phyloP scores from a whole-genome alignment of 768 basidiomycete genomes.

The Lentinula sp. region DNA sequence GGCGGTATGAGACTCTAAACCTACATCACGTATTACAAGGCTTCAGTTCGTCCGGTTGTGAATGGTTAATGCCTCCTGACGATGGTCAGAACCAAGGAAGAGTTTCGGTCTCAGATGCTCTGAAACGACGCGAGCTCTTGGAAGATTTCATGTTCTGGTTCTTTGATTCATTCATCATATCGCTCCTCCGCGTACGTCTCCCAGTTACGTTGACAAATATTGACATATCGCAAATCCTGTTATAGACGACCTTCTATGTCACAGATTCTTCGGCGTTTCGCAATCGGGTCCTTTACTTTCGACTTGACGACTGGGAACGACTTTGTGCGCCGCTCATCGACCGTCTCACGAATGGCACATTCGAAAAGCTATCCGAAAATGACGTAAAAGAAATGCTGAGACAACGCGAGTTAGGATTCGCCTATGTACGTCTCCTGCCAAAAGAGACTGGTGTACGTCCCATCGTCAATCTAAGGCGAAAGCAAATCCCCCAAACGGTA shows the following conservation, averaged over 20 bases:
- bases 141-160: slow-evolving; percentile 95
- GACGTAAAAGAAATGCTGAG: slow-evolving; percentile 62
- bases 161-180: slow-evolving; percentile 78
- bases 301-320: slow-evolving; percentile 89
- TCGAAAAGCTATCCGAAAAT: slow-evolving; percentile 55
- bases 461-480: slow-evolving; percentile 81
- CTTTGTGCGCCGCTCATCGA: slow-evolving; percentile 79
- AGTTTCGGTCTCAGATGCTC: slow-evolving; percentile 56
- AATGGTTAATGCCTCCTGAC: slow-evolving; percentile 63
- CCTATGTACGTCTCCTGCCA: slow-evolving; percentile 83
- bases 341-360: slow-evolving; percentile 63
- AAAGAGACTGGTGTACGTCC: slow-evolving; percentile 95
- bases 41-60: slow-evolving; percentile 67
- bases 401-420: slow-evolving; percentile 74
- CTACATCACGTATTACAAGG: slow-evolving; percentile 75
- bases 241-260: slow-evolving; percentile 86
- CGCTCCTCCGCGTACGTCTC: slow-evolving; percentile 64
- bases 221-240: not conserved
- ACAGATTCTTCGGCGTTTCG: slow-evolving; percentile 87
- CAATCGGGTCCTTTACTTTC: slow-evolving; percentile 83
- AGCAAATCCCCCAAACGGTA: slow-evolving; percentile 28
- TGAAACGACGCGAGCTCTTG: slow-evolving; percentile 74
- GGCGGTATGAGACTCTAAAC: slow-evolving; percentile 77
- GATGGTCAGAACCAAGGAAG: slow-evolving; percentile 33
- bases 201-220: not conserved